Base-by-base conservation (phyloP, 2,329 filamentous ascomycete genomes). In the Thelonectria rubi region DNA sequence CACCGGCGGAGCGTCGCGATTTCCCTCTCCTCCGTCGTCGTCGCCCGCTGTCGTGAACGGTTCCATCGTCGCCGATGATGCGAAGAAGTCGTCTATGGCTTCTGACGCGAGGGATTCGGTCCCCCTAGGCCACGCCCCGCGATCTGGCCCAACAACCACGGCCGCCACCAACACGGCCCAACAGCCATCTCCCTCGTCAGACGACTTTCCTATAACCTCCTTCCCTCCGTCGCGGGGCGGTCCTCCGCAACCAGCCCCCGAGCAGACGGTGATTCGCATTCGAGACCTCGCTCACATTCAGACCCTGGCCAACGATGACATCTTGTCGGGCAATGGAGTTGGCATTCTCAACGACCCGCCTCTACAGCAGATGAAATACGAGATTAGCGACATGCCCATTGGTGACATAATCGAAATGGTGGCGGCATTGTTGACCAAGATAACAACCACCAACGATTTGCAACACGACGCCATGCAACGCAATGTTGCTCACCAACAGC, bases 381-480 rank as follows among this genome's bases (percentile, higher is more conserved):
- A 98, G 77, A 97, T 99, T 71, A 97, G 94, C 79, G 91, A 88
- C 55, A 98, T 99, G 94, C 95, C 95, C 54, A 96, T 98, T 57
- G 88, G 91, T 67, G 94, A 99, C 74, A 92, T 99, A 69, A 99
- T 99, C 74, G 94, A 98, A 78, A 98, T 99, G 95, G 95, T 99
- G 4, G 95, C 95, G 5, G 95, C 94, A 7, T 85, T 99, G 21
- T 82, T 99, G 64, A 97, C 94, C 58, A 98, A 98, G 77, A 99
- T 99, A 71, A 98, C 95, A 6, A 93, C 92, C 3, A 97, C 94
- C 59, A 99, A 99, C 75, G 95, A 99, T 75, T 82, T 90, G 53
- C 94, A 98, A 75, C 94, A 98, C 77, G 93, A 97, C 75, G 91
- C 94, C 65, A 79, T 97, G 67, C 93, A 97, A 77, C 88, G 93